Evolutionary conservation across 495 filamentous ascomycete genomes (phyloP).

Genomic region (Lophiostoma macrostomum): DNA sequence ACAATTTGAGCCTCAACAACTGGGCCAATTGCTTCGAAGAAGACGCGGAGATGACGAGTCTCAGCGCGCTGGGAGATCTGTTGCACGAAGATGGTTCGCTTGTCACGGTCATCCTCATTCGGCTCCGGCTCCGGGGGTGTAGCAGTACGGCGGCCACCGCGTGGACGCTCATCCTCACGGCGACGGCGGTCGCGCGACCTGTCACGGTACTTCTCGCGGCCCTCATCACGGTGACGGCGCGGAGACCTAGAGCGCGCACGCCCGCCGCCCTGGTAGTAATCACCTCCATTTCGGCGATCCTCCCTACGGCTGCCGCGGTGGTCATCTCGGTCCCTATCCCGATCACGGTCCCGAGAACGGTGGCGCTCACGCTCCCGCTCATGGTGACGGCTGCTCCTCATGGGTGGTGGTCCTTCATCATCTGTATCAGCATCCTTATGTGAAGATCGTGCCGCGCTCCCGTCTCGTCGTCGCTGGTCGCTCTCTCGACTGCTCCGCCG

Average conservation of each 20-base stretch:
- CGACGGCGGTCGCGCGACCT: slow-evolving; percentile 44
- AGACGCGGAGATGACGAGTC: slow-evolving; percentile 87
- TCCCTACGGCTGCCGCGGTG: slow-evolving; percentile 50
- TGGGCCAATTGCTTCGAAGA: slow-evolving; percentile 94
- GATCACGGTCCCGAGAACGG: slow-evolving; percentile 52
- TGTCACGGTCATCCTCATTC: slow-evolving; percentile 94
- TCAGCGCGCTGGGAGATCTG: slow-evolving; percentile 90
- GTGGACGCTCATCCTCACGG: slow-evolving; percentile 11
- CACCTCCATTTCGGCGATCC: slow-evolving; percentile 41
- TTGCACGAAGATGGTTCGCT: slow-evolving; percentile 96
- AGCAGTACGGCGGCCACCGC: slow-evolving; percentile 35
- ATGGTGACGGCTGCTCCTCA: not conserved
- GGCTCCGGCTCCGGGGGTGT: slow-evolving; percentile 54
- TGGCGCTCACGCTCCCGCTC: not conserved
- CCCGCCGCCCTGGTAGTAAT: slow-evolving; percentile 56
- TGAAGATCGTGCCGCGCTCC: slow-evolving; percentile 12
- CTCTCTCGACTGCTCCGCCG: slow-evolving; percentile 54
- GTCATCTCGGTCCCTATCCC: slow-evolving; percentile 70
- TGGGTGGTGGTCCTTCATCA: slow-evolving; percentile 9
- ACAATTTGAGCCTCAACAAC: slow-evolving; percentile 99
- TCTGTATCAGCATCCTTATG: slow-evolving; percentile 26
- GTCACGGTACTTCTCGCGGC: slow-evolving; percentile 38
- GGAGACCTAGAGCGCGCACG: slow-evolving; percentile 72
- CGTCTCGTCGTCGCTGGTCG: slow-evolving; percentile 49
- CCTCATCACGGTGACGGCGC: slow-evolving; percentile 51